Base-by-base conservation (phyloP, 257 asterid species). In the Prunella vulgaris region DNA sequence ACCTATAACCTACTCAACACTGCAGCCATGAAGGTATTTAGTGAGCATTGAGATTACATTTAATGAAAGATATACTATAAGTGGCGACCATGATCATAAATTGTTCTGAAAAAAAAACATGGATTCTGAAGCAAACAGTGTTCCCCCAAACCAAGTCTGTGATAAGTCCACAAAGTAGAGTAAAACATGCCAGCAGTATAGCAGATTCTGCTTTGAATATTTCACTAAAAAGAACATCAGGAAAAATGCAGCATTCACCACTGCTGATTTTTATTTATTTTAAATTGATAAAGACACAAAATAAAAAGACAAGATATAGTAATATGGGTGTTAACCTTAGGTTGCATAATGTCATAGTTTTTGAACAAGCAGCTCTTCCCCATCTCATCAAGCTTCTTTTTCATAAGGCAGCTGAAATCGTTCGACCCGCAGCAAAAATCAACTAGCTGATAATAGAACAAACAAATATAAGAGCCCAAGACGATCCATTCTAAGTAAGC, bases 391-490 rank as follows among this genome's bases (percentile, higher is more conserved):
- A 93, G 76, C 81, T 90, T 89, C 75, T 78, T 68, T 79, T 90
- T 87, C 91, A 84, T 80, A 42, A 90, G 86, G 76, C 88, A 85
- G 81, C 97, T 90, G 73, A 93, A 93, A 58, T 93, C 97, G 32
- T 89, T 93, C 52, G 96, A 80, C 40, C 99, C 99, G 44, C 99
- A 93, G 76, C 96, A 86, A 76, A 88, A 87, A 84, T 93, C 96
- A 76, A 93, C 97, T 20, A 93, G 72, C 99, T 93, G 95, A 70
- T 70, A 77, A 83, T 33, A 71, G 66, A 75, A 48, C 22, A 73
- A 64, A 53, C 57, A 60, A 46, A 42, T 12, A 25, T 59, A 40
- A 57, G 32, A n/a, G 20, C 46, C 24, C 28, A 13, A n/a, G 58
- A 60, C 10, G 24, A 62, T 56, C 30, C 44, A 56, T 21, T 59